Base-by-base conservation (phyloP, 2,329 filamentous ascomycete genomes). In the Dothistroma septosporum region DNA sequence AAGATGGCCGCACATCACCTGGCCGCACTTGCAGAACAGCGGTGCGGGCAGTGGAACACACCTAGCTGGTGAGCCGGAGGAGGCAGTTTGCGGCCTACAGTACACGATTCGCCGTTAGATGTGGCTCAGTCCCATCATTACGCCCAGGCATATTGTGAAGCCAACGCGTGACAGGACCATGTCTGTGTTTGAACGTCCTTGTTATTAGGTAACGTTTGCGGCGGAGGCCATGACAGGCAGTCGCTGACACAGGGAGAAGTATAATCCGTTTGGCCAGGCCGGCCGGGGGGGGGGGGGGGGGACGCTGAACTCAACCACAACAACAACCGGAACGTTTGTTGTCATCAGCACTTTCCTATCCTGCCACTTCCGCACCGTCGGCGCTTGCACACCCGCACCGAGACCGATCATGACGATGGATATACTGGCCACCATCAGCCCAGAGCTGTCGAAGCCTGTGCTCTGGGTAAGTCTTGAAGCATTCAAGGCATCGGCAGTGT, bases 401-500 rank as follows among this genome's bases (percentile, higher is more conserved):
- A 9, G 9, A 12, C 47, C 6, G 12, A 53, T 31, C 24, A 53
- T 53, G 50, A 53, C 50, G 22, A 35, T 53, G 50, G 50, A 53
- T 11, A 53, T 53, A 4, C 50, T 53, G n/a, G 50, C 50, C 4
- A 53, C 24, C 19, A 33, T 53, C 50, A 32, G 24, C 19, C 50
- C 50, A 21, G 50, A 53, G n/a, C 50, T 53, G 24, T 33, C 50
- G 9, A 53, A 53, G 31, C 50, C 50, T 16, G 50, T 53, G 16
- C 41, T 44, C 2, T 44, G 41, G 41, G 24, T 28, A 28, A 28
- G 24, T 28, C 2, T 6, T 28, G 24, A 28, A 28, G 24, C 24
- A 28, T 28, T 28, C 24, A 28, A 28, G 24, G 24, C 24, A 28
- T 28, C 2, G 24, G 24, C 24, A 28, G 24, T 28, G 6, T 28